phyloP scores from a whole-genome alignment of 805 yeast species.

The Lipomyces oligophaga region DNA sequence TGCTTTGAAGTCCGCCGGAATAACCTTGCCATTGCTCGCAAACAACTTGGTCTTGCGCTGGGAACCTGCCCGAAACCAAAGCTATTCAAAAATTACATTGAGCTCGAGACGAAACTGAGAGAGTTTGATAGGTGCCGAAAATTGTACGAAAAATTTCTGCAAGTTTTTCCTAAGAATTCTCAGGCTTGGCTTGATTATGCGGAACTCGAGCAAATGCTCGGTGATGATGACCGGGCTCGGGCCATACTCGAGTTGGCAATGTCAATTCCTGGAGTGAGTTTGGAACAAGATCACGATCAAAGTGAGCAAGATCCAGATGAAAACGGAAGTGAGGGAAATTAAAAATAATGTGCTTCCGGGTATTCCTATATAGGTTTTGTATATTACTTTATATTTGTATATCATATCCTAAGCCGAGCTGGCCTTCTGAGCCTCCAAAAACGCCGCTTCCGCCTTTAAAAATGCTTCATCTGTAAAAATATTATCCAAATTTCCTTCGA shows the following conservation, averaged over 20 bases:
- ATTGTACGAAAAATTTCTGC: constrained; percentile 65
- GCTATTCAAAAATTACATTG: constrained; percentile 61
- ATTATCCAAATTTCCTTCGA: constrained; percentile 24
- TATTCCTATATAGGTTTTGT: background rate
- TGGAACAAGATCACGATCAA: constrained; percentile 4
- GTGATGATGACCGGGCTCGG: constrained; percentile 65
- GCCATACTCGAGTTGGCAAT: constrained; percentile 57
- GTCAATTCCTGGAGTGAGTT: constrained; percentile 25
- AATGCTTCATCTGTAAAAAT: constrained; percentile 25
- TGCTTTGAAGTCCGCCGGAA: constrained; percentile 69
- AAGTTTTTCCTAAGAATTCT: constrained; percentile 42
- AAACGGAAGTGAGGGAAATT: background rate
- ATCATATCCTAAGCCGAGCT: background rate
- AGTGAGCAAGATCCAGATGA: constrained; percentile 5
- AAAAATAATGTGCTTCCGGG: background rate
- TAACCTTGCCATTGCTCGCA: constrained; percentile 52
- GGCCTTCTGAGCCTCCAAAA: constrained; percentile 6
- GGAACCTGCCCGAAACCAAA: constrained; percentile 63
- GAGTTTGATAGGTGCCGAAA: constrained; percentile 78
- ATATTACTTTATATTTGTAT: no score
- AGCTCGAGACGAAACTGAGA: constrained; percentile 60
- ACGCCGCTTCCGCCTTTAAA: constrained; percentile 18
- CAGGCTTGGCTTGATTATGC: constrained; percentile 63
- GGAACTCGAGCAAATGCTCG: constrained; percentile 60
- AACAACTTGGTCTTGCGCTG: constrained; percentile 64